A percentile compares a stretch with the other conserved stretches of the same genome.
phyloP scores from a whole-genome alignment of 805 yeast species.

The Ogataea kodamae region DNA sequence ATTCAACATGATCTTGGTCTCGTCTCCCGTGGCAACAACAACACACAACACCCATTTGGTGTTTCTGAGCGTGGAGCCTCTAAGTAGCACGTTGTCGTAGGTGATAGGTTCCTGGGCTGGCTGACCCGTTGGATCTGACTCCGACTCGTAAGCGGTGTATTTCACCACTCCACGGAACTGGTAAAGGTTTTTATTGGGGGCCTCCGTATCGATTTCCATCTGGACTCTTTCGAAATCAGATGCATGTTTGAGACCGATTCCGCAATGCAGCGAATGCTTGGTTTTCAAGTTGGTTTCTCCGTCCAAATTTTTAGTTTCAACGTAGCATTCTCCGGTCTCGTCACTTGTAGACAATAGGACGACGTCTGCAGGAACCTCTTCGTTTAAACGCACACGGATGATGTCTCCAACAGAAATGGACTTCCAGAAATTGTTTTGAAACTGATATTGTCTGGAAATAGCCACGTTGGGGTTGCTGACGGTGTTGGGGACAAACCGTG shows the following conservation, averaged over 20 bases:
- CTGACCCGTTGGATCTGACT: conserved; percentile 27
- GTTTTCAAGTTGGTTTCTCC: conserved; percentile 75
- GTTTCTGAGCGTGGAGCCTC: conserved; percentile 73
- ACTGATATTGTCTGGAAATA: conserved; percentile 33
- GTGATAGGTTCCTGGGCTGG: conserved; percentile 53
- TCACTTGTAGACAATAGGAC: conserved; percentile 64
- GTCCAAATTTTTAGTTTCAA: conserved; percentile 69
- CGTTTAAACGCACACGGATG: conserved; percentile 65
- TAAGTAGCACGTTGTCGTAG: conserved; percentile 58
- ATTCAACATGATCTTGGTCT: conserved; percentile 74
- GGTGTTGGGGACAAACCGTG: conserved; percentile 28
- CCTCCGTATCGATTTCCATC: conserved; percentile 66
- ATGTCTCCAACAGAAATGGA: conserved; percentile 70
- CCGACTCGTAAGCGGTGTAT: conserved; percentile 39
- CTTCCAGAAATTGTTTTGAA: conserved; percentile 49
- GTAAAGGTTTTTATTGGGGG: conserved; percentile 66
- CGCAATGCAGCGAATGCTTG: conserved; percentile 51
- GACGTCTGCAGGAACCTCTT: conserved; percentile 77
- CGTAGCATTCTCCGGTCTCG: conserved; percentile 59
- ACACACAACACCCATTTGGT: conserved; percentile 74
- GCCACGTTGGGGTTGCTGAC: conserved; percentile 32
- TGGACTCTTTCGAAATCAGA: conserved; percentile 54
- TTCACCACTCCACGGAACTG: conserved; percentile 64
- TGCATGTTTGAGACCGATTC: conserved; percentile 51
- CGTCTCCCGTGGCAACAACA: conserved; percentile 73